Conservation (phyloP, 257 asterid species). For the Asclepias syriaca region DNA sequence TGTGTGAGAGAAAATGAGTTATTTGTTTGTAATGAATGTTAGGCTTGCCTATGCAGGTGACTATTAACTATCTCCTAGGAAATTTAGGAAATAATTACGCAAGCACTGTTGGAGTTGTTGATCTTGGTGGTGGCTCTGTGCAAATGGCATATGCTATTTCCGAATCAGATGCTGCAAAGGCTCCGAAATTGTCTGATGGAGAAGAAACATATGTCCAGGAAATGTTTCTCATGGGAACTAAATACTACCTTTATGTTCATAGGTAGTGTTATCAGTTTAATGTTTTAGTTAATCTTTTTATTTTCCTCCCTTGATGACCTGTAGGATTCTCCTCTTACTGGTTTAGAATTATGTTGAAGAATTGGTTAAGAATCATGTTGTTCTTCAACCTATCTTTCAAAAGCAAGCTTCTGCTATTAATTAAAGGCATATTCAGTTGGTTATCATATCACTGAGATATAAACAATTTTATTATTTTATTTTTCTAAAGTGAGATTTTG, state of each 20-base stretch:
- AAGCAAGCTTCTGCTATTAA: not conserved
- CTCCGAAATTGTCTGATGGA: slow-evolving; percentile 33
- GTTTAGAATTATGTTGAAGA: not conserved
- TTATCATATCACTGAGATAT: not conserved
- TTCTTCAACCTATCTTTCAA: not conserved
- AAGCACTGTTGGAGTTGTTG: slow-evolving; percentile 62
- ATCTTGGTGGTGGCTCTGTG: slow-evolving; percentile 64
- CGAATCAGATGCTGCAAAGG: slow-evolving; percentile 39
- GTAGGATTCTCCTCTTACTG: not conserved
- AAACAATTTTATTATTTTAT: not conserved
- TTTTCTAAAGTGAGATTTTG: not conserved
- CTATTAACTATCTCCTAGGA: slow-evolving; percentile 61
- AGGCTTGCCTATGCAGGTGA: slow-evolving; percentile 34
- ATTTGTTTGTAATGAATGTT: not conserved
- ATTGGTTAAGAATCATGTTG: not conserved
- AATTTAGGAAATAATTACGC: slow-evolving; percentile 42
- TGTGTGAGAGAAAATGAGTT: not conserved
- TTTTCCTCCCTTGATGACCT: not conserved
- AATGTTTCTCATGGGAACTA: slow-evolving; percentile 38
- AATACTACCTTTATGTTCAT: slow-evolving; percentile 45
- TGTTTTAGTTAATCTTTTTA: not conserved
- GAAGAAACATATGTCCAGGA: slow-evolving; percentile 37
- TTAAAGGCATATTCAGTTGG: not conserved
- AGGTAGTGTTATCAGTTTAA: slow-evolving; percentile 25
- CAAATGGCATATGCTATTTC: slow-evolving; percentile 52